These are phyloP conservation scores for Verbascum thapsus DNA, from an alignment of 257 asterid species.

Conservation along the genomic window DNA sequence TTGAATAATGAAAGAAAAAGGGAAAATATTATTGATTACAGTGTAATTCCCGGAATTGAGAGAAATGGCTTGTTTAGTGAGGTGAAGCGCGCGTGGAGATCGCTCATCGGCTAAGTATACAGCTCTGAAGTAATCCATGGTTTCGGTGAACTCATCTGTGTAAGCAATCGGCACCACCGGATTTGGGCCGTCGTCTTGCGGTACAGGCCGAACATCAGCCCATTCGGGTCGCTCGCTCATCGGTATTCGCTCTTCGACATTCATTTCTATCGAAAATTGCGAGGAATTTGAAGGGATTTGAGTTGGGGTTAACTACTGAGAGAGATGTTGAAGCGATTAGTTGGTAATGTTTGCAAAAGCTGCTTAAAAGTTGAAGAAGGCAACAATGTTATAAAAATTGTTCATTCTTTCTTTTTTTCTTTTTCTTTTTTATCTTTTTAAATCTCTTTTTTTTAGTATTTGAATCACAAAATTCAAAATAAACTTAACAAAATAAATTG, in stretches of 20 bases:
- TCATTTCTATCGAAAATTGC: constrained; percentile 30
- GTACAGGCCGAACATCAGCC: constrained; percentile 77
- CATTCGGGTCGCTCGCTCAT: constrained; percentile 69
- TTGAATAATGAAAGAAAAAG: not conserved
- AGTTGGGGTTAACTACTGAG: too few species aligned
- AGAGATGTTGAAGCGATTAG: too few species aligned
- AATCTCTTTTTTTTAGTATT: too few species aligned
- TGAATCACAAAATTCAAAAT: too few species aligned
- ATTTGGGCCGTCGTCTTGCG: constrained; percentile 87
- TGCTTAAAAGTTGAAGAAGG: too few species aligned
- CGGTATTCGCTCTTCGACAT: constrained; percentile 36
- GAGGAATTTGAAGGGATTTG: not conserved
- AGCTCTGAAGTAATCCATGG: constrained; percentile 92
- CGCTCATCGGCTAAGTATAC: constrained; percentile 82
- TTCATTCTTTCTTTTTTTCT: too few species aligned
- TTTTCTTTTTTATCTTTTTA: too few species aligned
- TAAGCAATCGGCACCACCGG: constrained; percentile 90
- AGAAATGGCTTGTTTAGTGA: constrained; percentile 69
- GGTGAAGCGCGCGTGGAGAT: constrained; percentile 73
- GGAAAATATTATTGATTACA: too few species aligned
- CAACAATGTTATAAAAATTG: too few species aligned
- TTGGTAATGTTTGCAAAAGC: too few species aligned
- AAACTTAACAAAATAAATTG: too few species aligned
- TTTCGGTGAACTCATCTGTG: constrained; percentile 70
- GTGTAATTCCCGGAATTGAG: constrained; percentile 91